A percentile compares a stretch with the other conserved stretches of the same genome.
phyloP scores from a whole-genome alignment of 2,329 filamentous ascomycete species.

The Paecilomyces fulvus region DNA sequence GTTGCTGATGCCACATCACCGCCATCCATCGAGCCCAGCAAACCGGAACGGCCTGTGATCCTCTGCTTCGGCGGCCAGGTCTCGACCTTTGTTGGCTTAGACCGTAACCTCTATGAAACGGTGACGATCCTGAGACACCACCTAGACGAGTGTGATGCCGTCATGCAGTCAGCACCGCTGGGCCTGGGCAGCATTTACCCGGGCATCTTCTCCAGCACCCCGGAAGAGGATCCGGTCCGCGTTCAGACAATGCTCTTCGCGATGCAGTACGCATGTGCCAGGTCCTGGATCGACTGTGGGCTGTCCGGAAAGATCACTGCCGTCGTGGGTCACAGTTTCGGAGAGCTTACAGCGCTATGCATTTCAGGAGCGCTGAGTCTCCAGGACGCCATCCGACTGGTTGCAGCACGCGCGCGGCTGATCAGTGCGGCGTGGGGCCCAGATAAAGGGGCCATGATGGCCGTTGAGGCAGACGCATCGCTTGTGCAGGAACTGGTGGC shows the following conservation, averaged over 20 bases:
- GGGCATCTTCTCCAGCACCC: not conserved
- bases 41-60: conserved; percentile 15
- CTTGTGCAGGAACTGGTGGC: not conserved
- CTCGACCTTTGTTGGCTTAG: conserved; percentile 14
- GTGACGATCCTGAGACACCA: not conserved
- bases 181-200: not conserved
- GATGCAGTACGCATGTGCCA: not conserved
- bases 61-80: conserved; percentile 34
- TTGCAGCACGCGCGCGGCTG: not conserved
- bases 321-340: not conserved
- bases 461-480: not conserved
- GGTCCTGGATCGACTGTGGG: not conserved
- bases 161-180: not conserved
- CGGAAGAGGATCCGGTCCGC: not conserved
- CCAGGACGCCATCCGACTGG: not conserved
- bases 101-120: conserved; percentile 14
- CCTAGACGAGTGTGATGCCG: not conserved
- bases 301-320: not conserved
- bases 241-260: not conserved
- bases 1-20: too few relatives aligned
- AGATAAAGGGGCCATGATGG: not conserved
- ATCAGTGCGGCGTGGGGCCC: not conserved
- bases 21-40: too few relatives aligned
- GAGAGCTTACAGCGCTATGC: not conserved
- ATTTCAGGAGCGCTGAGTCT: not conserved